Conservation (phyloP, 2,329 filamentous ascomycete species). For the Claviceps paspali region DNA sequence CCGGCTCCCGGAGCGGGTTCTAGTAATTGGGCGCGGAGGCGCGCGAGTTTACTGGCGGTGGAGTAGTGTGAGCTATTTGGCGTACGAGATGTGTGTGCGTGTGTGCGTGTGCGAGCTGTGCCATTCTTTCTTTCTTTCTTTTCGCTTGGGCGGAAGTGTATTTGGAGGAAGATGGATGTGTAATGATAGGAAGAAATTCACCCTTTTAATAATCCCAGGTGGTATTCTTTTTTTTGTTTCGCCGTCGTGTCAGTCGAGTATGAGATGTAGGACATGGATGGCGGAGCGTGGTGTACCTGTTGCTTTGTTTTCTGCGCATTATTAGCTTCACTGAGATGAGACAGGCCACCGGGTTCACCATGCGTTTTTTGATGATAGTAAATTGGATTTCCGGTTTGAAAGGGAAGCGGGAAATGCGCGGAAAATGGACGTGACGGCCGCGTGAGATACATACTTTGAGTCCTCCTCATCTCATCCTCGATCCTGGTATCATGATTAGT, state of each 20-base stretch:
- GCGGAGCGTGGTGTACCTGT: slow-evolving; percentile 51
- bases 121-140: too few relatives aligned
- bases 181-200: slow-evolving; percentile 26
- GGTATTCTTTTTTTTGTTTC: slow-evolving; percentile 59
- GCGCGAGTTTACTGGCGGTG: slow-evolving; percentile 68
- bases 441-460: slow-evolving; percentile 61
- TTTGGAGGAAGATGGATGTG: too few relatives aligned
- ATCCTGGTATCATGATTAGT: slow-evolving; percentile 48
- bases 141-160: too few relatives aligned
- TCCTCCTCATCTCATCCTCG: slow-evolving; percentile 98
- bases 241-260: slow-evolving; percentile 8
- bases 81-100: too few relatives aligned
- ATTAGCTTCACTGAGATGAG: slow-evolving; percentile 17
- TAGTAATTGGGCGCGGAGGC: slow-evolving; percentile 82
- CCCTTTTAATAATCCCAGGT: slow-evolving; percentile 95
- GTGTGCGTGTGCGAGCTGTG: too few relatives aligned
- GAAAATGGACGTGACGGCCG: too few relatives aligned
- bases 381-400: too few relatives aligned
- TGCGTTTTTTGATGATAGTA: too few relatives aligned
- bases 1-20: slow-evolving; percentile 74
- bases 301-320: slow-evolving; percentile 76
- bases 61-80: slow-evolving; percentile 7
- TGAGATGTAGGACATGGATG: not conserved
- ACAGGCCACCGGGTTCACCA: too few relatives aligned
- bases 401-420: too few relatives aligned